phyloP scores from a whole-genome alignment of 2,329 filamentous ascomycete genomes.

The Colletotrichum sojae region DNA sequence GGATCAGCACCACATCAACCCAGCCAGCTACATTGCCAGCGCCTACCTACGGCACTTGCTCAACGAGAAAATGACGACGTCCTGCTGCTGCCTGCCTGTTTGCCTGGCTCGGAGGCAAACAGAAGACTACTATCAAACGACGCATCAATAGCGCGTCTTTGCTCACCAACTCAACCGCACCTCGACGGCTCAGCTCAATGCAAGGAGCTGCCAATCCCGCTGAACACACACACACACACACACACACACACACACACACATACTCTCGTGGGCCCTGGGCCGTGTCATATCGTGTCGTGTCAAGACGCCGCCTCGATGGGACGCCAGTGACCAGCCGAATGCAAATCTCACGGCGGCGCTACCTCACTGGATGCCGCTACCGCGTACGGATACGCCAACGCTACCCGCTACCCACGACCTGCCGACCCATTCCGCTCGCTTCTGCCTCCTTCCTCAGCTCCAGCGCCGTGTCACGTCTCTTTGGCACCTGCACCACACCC shows the following conservation, averaged over 20 bases:
- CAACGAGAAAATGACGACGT: slow-evolving; percentile 14
- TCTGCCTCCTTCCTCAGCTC: slow-evolving; percentile 10
- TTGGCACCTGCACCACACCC: slow-evolving; percentile 31
- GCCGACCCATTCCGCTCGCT: slow-evolving; percentile 33
- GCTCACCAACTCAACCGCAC: slow-evolving; percentile 9
- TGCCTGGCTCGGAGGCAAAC: slow-evolving; percentile 3
- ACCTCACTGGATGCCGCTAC: slow-evolving; percentile 29
- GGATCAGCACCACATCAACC: slow-evolving; percentile 18
- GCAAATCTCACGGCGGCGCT: slow-evolving; percentile 35
- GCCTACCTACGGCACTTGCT: too few relatives aligned
- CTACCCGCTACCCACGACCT: slow-evolving; percentile 33
- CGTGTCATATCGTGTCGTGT: not conserved
- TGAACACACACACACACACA: slow-evolving; percentile 15
- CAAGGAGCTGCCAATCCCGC: slow-evolving; percentile 19
- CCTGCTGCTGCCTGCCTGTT: not conserved
- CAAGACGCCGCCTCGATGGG: not conserved
- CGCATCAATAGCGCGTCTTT: slow-evolving; percentile 18
- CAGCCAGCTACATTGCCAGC: too few relatives aligned
- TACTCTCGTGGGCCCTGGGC: slow-evolving; percentile 23
- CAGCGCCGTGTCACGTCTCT: slow-evolving; percentile 19
- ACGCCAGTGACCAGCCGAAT: slow-evolving; percentile 28
- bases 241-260: slow-evolving; percentile 16
- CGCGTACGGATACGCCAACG: slow-evolving; percentile 7
- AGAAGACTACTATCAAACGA: not conserved
- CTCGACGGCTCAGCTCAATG: slow-evolving; percentile 12